Base-by-base conservation (phyloP, 352 stramenopile genomes). In the Globisporangium abappressorium region DNA sequence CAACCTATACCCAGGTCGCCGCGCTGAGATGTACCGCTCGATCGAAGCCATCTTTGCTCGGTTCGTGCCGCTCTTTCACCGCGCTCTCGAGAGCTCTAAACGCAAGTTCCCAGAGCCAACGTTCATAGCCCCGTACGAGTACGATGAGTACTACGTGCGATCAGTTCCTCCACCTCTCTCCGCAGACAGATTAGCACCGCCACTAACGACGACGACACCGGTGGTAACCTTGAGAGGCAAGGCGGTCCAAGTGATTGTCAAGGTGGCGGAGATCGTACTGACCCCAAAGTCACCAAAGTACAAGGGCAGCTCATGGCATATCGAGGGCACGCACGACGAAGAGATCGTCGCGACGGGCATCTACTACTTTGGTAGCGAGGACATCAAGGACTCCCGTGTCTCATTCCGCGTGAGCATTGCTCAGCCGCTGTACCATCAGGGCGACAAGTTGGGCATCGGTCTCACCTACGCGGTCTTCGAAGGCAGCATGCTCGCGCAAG, bases 291-390 rank as follows among this genome's bases (percentile, higher is more conserved):
- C 79, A 1, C 69, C 78, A 4, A 56, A 49, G 18, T 85, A 87
- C 70, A 41, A 26, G 5, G 76, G 76, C 2, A 78, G 80, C 8
- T 58, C 65, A 14, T 89, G 78, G 78, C 78, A 89, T 38, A 72
- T 85, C 22, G 80, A 89, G 65, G 80, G 76, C 30, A 82, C 70
- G n/a, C 22, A 57, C 33, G 38, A 60, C 1, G 78, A 89, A 49
- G 61, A 70, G 12, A 87, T 89, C 55, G 57, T 81, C n/a, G 75
- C 74, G 2, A 84, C 75, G 38, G 77, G 73, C 2, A 72, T 85
- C 33, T 81, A 81, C 56, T 87, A 89, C 69, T 84, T 85, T 70
- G 73, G 55, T 15, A 73, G 56, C 24, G 70, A 85, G 43, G 85
- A 89, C 51, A 74, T 86, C 57, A 79, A 69, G 12, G 64, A 76